Conservation (phyloP, 495 filamentous ascomycete species). For the Xylaria cubensis region DNA sequence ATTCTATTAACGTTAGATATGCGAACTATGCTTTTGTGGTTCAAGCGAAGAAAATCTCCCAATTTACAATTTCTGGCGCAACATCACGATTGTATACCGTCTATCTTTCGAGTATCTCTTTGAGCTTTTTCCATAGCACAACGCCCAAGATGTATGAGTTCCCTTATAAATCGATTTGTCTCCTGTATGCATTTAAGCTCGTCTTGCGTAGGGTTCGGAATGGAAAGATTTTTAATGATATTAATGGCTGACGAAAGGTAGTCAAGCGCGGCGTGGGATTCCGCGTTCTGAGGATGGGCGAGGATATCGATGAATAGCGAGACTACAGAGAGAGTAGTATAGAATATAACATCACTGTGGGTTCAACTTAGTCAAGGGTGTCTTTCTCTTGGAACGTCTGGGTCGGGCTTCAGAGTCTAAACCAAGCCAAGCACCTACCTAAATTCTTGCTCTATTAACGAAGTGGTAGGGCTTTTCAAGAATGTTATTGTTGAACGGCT, state of each 20-base stretch:
- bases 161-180: neutral
- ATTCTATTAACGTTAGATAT: no score
- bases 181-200: neutral
- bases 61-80: no score
- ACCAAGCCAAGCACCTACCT: neutral
- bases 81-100: neutral
- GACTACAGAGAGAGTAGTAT: neutral
- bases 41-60: no score
- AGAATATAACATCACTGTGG: neutral
- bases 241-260: neutral
- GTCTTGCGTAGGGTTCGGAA: neutral
- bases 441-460: neutral
- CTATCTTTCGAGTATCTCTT: neutral
- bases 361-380: neutral
- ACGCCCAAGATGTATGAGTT: neutral
- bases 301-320: neutral
- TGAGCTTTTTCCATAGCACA: neutral
- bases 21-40: no score
- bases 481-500: slow-evolving; percentile 25
- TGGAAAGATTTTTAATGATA: neutral
- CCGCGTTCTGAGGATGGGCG: neutral
- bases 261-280: neutral
- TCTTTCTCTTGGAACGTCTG: neutral
- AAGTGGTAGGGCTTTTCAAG: neutral
- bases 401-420: no score